Conservation (phyloP, 2,329 filamentous ascomycete genomes). For the Ceratocystis eucalypticola region DNA sequence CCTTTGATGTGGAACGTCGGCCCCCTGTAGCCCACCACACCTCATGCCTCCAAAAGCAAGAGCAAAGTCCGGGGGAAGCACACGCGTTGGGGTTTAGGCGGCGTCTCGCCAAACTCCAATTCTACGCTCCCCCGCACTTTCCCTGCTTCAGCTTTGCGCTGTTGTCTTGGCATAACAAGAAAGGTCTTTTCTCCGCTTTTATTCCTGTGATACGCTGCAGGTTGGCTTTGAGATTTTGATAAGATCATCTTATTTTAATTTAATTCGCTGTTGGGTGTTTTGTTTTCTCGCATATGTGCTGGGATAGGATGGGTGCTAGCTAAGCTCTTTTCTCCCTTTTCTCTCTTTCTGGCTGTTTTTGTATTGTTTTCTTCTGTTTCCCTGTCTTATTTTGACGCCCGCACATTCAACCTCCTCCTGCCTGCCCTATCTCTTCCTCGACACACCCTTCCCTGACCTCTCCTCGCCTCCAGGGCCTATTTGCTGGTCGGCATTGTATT, state of each 20-base stretch:
- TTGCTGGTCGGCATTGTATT: neutral
- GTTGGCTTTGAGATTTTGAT: too few relatives aligned
- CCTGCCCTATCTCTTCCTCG: neutral
- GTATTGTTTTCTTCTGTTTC: neutral
- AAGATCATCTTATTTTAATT: neutral
- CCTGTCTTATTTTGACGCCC: constrained; percentile 2
- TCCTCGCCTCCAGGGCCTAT: too few relatives aligned
- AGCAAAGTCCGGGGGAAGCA: too few relatives aligned
- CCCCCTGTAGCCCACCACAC: neutral
- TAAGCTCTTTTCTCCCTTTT: neutral
- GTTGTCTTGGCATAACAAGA: neutral
- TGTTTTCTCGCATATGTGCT: neutral
- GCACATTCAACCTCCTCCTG: neutral
- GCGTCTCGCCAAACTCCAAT: neutral
- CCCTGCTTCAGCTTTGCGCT: neutral
- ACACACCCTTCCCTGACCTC: neutral
- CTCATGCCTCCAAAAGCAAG: neutral
- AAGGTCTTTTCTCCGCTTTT: neutral
- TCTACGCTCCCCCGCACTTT: neutral
- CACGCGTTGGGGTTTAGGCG: neutral
- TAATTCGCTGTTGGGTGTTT: neutral
- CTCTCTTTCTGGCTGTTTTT: too few relatives aligned
- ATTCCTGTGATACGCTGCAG: neutral
- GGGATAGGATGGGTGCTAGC: neutral
- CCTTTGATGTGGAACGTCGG: too few relatives aligned